Evolutionary conservation across 2,329 filamentous ascomycete genomes (phyloP).

Genomic region (Ophiosphaerella herpotricha): DNA sequence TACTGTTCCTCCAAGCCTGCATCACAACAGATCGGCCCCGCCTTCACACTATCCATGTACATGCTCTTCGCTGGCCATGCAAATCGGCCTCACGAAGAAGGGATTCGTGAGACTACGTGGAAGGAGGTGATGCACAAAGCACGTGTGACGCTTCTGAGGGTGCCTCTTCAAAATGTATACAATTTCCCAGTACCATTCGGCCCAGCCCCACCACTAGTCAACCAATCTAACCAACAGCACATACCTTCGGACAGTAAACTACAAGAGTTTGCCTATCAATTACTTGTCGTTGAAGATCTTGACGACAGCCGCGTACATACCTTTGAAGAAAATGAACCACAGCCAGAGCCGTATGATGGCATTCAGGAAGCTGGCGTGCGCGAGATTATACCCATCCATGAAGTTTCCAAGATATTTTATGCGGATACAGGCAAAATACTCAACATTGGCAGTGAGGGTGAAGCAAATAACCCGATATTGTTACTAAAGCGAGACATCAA

Average conservation of each 20-base stretch:
- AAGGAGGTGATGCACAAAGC: constrained; percentile 97
- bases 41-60: constrained; percentile 85
- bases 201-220: constrained; percentile 11
- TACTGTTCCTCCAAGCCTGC: constrained; percentile 68
- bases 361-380: constrained; percentile 66
- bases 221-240: constrained; percentile 26
- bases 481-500: constrained; percentile 73
- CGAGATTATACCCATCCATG: constrained; percentile 70
- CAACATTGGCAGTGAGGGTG: constrained; percentile 74
- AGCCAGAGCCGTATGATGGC: constrained; percentile 64
- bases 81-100: constrained; percentile 59
- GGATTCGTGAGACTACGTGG: constrained; percentile 75
- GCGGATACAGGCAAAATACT: constrained; percentile 88
- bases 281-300: constrained; percentile 82
- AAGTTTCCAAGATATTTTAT: constrained; percentile 90
- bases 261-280: constrained; percentile 76
- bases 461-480: constrained; percentile 73
- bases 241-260: constrained; percentile 52
- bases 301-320: constrained; percentile 72
- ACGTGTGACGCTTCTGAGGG: constrained; percentile 75
- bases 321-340: constrained; percentile 63
- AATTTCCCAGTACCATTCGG: constrained; percentile 44
- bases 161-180: constrained; percentile 63
- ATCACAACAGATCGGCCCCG: constrained; percentile 81
- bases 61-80: constrained; percentile 90